Conservation (phyloP, 2,329 filamentous ascomycete genomes). For the Claviceps quebecensis region DNA sequence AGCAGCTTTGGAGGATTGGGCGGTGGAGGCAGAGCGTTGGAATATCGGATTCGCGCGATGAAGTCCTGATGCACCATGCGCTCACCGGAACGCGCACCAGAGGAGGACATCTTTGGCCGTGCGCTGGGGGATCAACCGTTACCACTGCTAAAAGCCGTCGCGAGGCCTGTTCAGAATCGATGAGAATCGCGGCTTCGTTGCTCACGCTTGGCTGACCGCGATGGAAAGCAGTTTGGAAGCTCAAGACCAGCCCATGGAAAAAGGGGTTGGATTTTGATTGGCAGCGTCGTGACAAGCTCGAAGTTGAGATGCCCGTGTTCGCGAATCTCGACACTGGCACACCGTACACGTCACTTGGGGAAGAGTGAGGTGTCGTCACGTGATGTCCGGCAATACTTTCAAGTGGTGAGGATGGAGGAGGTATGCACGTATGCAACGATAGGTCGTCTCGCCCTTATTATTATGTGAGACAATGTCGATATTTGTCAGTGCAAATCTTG, state of each 20-base stretch:
- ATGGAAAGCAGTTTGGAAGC: background rate
- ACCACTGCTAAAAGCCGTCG: background rate
- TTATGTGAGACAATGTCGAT: no score
- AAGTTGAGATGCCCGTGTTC: no score
- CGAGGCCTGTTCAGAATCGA: background rate
- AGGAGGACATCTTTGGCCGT: constrained; percentile 17
- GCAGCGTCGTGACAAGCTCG: no score
- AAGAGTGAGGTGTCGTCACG: no score
- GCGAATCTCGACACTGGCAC: no score
- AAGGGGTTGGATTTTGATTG: no score
- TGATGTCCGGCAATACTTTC: no score
- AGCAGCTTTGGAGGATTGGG: constrained; percentile 92
- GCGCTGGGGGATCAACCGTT: background rate
- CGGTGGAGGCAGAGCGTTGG: constrained; percentile 87
- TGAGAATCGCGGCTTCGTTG: background rate
- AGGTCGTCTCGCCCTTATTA: no score
- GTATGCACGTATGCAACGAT: no score
- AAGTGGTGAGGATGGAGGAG: no score
- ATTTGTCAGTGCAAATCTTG: no score
- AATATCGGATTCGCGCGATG: constrained; percentile 88
- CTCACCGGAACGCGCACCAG: constrained; percentile 31
- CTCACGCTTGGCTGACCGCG: background rate
- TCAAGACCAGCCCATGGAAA: background rate
- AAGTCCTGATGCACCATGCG: constrained; percentile 80
- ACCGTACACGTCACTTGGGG: no score